These are phyloP conservation scores for Syncephalis fuscata DNA, from an alignment of 371 early-diverging fungal species.

Conservation along the genomic window DNA sequence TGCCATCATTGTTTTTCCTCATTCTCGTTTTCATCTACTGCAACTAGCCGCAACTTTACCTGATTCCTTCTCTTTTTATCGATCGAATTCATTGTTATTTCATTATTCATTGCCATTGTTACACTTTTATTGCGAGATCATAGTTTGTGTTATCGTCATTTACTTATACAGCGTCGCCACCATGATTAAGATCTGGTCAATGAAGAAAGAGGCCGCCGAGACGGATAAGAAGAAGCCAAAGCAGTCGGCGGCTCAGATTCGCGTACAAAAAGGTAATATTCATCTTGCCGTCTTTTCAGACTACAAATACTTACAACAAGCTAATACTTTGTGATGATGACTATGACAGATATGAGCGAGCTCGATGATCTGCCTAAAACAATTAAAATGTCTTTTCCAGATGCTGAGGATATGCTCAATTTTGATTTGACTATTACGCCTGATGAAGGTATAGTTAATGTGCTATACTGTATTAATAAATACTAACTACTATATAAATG, in stretches of 20 bases:
- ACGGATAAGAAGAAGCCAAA: conserved; percentile 67
- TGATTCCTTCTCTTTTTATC: too few relatives aligned
- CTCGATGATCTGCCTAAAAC: conserved; percentile 62
- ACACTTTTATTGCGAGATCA: too few relatives aligned
- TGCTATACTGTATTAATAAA: not conserved
- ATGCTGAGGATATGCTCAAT: conserved; percentile 67
- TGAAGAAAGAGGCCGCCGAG: conserved; percentile 63
- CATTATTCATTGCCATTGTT: too few relatives aligned
- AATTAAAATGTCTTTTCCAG: conserved; percentile 60
- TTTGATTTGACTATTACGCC: conserved; percentile 74
- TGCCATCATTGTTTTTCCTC: too few relatives aligned
- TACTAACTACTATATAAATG: not conserved
- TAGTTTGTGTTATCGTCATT: too few relatives aligned
- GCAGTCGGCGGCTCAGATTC: conserved; percentile 74
- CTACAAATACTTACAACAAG: too few relatives aligned
- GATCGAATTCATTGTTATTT: too few relatives aligned
- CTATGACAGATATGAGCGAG: conserved; percentile 80
- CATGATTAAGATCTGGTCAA: conserved; percentile 79
- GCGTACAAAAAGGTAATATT: conserved; percentile 84
- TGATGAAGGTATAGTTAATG: conserved; percentile 53
- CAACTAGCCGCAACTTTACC: too few relatives aligned
- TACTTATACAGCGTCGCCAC: not conserved
- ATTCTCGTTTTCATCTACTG: too few relatives aligned
- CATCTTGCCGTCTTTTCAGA: too few relatives aligned
- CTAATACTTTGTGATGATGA: too few relatives aligned